Conservation (phyloP, 106 monocot species). For the Dendrobium catenatum region DNA sequence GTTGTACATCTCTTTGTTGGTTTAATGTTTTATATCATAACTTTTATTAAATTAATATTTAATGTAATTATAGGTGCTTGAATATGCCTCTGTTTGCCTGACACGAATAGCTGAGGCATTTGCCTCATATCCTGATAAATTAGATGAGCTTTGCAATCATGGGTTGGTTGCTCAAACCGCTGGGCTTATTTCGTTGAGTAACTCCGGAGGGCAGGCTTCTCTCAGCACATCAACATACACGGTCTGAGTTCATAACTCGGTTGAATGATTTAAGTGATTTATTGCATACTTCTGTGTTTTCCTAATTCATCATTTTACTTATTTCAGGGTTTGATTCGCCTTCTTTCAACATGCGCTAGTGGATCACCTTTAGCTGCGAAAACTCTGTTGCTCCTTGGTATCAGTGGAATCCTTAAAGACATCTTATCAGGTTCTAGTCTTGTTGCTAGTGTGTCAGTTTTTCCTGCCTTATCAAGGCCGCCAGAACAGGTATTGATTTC, state of each 20-base stretch:
- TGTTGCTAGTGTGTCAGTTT: conserved; percentile 63
- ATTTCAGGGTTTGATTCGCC: conserved; percentile 84
- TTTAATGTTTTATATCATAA: neutral
- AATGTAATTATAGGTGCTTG: conserved; percentile 51
- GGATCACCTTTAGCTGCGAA: conserved; percentile 85
- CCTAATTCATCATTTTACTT: neutral
- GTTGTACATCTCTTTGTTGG: neutral
- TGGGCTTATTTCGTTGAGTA: conserved; percentile 69
- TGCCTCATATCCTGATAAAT: conserved; percentile 74
- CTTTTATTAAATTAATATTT: neutral
- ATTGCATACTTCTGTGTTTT: neutral
- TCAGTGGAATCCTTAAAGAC: conserved; percentile 87
- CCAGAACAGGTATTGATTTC: conserved; percentile 68
- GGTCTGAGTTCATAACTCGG: conserved; percentile 22
- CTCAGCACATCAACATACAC: conserved; percentile 89
- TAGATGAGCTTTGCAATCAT: conserved; percentile 91
- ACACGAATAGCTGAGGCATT: conserved; percentile 85
- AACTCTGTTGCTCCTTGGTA: conserved; percentile 85
- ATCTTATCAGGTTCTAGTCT: conserved; percentile 85
- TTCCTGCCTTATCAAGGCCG: conserved; percentile 89
- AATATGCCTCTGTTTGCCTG: conserved; percentile 80
- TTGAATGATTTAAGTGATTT: conserved; percentile 3
- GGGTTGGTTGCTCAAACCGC: conserved; percentile 89
- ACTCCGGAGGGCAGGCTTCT: conserved; percentile 88
- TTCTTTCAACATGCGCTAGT: conserved; percentile 92